A percentile compares a stretch with the other conserved stretches of the same genome.
phyloP scores from a whole-genome alignment of 2,329 filamentous ascomycete genomes.

The Trematosphaeria pertusa region DNA sequence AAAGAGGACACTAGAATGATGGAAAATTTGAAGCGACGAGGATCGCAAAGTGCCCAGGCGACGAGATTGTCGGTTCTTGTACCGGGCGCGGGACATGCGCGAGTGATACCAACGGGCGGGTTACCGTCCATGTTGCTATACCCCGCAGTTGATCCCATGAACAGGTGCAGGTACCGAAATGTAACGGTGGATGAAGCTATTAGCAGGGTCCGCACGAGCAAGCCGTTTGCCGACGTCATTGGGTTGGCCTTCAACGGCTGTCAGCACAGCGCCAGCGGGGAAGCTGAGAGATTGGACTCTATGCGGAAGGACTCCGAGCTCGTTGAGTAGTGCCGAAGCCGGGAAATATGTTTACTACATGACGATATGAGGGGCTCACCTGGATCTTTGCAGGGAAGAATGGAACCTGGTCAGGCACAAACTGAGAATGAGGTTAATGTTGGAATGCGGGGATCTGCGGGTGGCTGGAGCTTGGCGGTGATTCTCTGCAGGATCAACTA shows the following conservation, averaged over 20 bases:
- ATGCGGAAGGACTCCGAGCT: background rate
- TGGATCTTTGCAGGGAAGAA: constrained; percentile 21
- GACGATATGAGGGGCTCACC: constrained; percentile 14
- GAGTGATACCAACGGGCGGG: constrained; percentile 18
- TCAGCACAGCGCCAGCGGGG: constrained; percentile 3
- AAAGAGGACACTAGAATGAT: background rate
- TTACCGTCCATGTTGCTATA: constrained; percentile 29
- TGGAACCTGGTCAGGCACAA: too few species aligned
- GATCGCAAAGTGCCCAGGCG: constrained; percentile 3
- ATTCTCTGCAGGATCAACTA: constrained; percentile 12
- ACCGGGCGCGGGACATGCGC: constrained; percentile 5
- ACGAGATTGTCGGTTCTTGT: constrained; percentile 19
- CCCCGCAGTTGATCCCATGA: constrained; percentile 41
- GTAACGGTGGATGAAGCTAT: constrained; percentile 32
- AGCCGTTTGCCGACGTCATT: constrained; percentile 31
- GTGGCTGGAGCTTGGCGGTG: constrained; percentile 22
- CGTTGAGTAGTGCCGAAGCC: constrained; percentile 1
- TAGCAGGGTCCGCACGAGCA: constrained; percentile 11
- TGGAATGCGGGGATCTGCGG: constrained; percentile 26
- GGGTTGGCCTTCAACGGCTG: constrained; percentile 4
- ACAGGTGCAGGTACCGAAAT: constrained; percentile 24
- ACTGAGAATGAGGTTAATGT: constrained; percentile 11
- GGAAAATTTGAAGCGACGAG: constrained; percentile 2
- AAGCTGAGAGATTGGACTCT: too few species aligned
- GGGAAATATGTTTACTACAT: too few species aligned